Evolutionary conservation across 129 eudicot species (phyloP).

Genomic region (Mikania micrantha): DNA sequence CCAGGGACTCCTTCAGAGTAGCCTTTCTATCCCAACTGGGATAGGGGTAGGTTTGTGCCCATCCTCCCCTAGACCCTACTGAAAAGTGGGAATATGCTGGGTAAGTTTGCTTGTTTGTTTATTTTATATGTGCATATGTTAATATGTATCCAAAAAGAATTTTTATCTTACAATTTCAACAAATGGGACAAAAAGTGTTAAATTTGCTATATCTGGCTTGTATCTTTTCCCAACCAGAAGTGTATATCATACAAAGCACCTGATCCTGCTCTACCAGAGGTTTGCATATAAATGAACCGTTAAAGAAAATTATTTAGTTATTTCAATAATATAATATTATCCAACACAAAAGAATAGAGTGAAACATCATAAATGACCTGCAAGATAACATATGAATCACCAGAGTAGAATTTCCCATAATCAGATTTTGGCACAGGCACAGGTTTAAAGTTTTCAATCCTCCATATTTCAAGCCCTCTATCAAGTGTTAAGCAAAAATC

Average conservation of each 20-base stretch:
- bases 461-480: constrained; percentile 88
- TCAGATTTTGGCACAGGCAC: constrained; percentile 84
- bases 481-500: constrained; percentile 46
- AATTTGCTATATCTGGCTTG: constrained; percentile 58
- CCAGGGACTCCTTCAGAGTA: too few species aligned
- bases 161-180: neutral
- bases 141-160: neutral
- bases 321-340: neutral
- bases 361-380: constrained; percentile 35
- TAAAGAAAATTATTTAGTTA: neutral
- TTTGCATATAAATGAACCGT: constrained; percentile 38
- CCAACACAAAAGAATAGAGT: neutral
- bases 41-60: too few species aligned
- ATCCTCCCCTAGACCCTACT: too few species aligned
- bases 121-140: too few species aligned
- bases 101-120: too few species aligned
- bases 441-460: constrained; percentile 84
- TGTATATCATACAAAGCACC: constrained; percentile 53
- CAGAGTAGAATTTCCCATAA: constrained; percentile 71
- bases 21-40: too few species aligned
- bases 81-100: too few species aligned
- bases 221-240: constrained; percentile 92
- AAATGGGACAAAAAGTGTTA: neutral
- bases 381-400: constrained; percentile 74
- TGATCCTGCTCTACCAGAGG: constrained; percentile 81